Base-by-base conservation (phyloP, 2,329 filamentous ascomycete species). In the Fusarium veterinarium region DNA sequence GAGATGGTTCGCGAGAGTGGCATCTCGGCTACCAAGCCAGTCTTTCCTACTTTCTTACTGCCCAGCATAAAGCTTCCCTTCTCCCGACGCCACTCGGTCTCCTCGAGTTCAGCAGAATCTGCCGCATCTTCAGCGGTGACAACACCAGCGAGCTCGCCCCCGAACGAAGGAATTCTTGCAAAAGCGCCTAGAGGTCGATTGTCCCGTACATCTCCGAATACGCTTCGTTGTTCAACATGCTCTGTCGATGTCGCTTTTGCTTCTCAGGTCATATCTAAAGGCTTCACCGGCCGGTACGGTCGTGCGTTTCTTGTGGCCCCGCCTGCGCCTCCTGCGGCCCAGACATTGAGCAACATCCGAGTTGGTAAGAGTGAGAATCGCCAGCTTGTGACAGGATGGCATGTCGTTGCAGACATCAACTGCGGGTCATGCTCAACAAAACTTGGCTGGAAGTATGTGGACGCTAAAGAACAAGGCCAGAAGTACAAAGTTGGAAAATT, bases 401-500 rank as follows among this genome's bases (percentile, higher is more conserved):
- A 92, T 79, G 84, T 89, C 10, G 90, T 92, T 11, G 88, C 90
- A 7, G 90, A 92, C 80, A 90, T 92, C 53, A 84, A 79, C 51
- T 92, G 91, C 76, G 78, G 78, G 14, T 82, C 86, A 31, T 92
- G 91, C 79, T 81, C 82, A 31, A 83, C 82, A 57, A 88, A 88
- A 74, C 77, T 92, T 13, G 91, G 91, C 23, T 92, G 91, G 91
- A 92, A 92, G 79, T 92, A 92, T 75, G 84, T 92, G 46, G 88
- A 91, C 77, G 90, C 90, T 4, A 86, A 85, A 67, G 88, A 91
- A 73, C 76, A 82, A 61, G 81, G 84, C 51, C 91, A 92, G 79
- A 86, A 85, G 77, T 92, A 92, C 83, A 92, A 92, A 80, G 84
- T 92, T 55, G 90, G 90, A 73, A 92, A 92, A 79, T 92, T 89